Evolutionary conservation across 176 grass and related monocot genomes (phyloP).

Genomic region (Cymbopogon citratus): DNA sequence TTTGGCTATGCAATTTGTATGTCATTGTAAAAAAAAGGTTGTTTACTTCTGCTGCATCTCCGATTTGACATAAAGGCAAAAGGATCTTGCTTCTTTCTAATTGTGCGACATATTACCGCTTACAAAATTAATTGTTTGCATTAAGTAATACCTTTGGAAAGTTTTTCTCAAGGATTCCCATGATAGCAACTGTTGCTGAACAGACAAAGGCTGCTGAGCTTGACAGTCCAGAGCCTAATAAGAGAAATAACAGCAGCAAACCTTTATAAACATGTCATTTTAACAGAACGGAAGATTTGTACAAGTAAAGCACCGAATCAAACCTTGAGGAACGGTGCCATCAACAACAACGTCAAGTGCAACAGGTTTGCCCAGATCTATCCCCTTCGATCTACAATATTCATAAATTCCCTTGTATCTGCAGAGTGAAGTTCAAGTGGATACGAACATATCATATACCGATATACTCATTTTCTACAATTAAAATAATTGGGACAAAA

Average conservation of each 20-base stretch:
- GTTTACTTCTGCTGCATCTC: background rate
- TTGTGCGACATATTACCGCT: background rate
- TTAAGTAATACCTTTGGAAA: slow-evolving; percentile 69
- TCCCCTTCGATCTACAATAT: slow-evolving; percentile 66
- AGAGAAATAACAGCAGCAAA: background rate
- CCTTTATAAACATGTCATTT: background rate
- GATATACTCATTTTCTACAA: background rate
- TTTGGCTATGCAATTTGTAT: background rate
- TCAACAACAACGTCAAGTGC: slow-evolving; percentile 80
- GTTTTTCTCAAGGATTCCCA: slow-evolving; percentile 73
- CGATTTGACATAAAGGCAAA: background rate
- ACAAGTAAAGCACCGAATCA: background rate
- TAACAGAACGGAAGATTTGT: slow-evolving; percentile 6
- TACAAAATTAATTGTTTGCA: background rate
- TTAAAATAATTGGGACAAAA: background rate
- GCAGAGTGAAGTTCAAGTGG: slow-evolving; percentile 11
- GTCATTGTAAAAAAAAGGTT: background rate
- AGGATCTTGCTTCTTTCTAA: background rate
- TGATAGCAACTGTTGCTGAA: slow-evolving; percentile 89
- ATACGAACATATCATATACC: background rate
- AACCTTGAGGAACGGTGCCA: slow-evolving; percentile 92
- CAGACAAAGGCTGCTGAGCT: slow-evolving; percentile 99
- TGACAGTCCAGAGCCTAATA: slow-evolving; percentile 82
- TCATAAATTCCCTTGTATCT: slow-evolving; percentile 93
- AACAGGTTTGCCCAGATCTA: slow-evolving; percentile 56